These are phyloP conservation scores for Penicillium frequentans DNA, from an alignment of 2,329 filamentous ascomycete species.

Conservation along the genomic window DNA sequence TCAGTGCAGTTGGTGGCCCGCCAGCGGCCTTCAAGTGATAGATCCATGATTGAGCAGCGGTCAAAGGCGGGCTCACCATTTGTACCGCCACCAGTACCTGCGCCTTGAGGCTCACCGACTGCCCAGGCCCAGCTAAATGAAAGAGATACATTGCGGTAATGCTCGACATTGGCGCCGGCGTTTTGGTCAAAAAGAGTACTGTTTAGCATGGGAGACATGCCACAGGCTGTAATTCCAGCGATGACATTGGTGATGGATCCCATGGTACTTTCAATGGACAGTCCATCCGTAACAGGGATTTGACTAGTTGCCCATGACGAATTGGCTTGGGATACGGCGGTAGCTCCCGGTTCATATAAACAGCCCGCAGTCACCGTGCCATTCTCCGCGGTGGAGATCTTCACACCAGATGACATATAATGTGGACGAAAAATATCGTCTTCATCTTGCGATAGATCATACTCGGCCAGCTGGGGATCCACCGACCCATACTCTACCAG, in stretches of 20 bases:
- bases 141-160: slow-evolving; percentile 53
- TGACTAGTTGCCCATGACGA: slow-evolving; percentile 53
- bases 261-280: slow-evolving; percentile 28
- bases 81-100: slow-evolving; percentile 30
- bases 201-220: slow-evolving; percentile 62
- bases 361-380: slow-evolving; percentile 54
- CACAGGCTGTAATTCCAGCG: slow-evolving; percentile 53
- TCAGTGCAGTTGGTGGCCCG: slow-evolving; percentile 56
- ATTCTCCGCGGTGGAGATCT: slow-evolving; percentile 35
- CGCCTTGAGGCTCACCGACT: slow-evolving; percentile 54
- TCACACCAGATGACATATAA: slow-evolving; percentile 43
- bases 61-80: slow-evolving; percentile 32
- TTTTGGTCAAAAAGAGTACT: slow-evolving; percentile 53
- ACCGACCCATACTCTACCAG: slow-evolving; percentile 57
- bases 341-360: slow-evolving; percentile 48
- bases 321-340: slow-evolving; percentile 46
- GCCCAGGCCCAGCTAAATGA: slow-evolving; percentile 63
- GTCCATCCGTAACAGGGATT: slow-evolving; percentile 29
- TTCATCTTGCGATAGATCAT: slow-evolving; percentile 55
- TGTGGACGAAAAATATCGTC: slow-evolving; percentile 52
- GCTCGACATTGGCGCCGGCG: slow-evolving; percentile 46
- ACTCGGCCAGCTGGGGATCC: slow-evolving; percentile 57
- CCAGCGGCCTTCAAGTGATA: slow-evolving; percentile 56
- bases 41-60: slow-evolving; percentile 59
- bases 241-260: slow-evolving; percentile 35